Conservation (phyloP, 2,329 filamentous ascomycete species). For the Aspergillus nomiae region DNA sequence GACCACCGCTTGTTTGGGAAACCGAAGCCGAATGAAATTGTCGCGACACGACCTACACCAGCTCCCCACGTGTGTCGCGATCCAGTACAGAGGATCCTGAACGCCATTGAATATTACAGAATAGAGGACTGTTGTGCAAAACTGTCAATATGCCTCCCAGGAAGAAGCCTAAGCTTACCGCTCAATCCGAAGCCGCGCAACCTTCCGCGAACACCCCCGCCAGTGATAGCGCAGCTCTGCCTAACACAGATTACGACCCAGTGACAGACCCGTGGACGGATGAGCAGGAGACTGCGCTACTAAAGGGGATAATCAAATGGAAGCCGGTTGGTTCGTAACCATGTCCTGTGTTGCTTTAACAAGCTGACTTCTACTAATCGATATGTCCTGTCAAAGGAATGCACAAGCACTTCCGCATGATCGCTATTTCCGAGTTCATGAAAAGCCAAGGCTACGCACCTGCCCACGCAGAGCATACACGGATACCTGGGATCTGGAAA, state of each 20-base stretch:
- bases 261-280: constrained; percentile 85
- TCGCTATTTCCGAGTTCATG: constrained; percentile 78
- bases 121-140: neutral
- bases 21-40: constrained; percentile 9
- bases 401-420: constrained; percentile 92
- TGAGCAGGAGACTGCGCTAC: constrained; percentile 88
- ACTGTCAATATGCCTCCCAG: constrained; percentile 46
- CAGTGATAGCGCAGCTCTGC: constrained; percentile 33
- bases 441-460: constrained; percentile 77
- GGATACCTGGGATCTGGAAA: constrained; percentile 87
- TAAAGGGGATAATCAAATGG: constrained; percentile 90
- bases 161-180: constrained; percentile 62
- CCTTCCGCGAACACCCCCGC: constrained; percentile 31
- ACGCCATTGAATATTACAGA: neutral
- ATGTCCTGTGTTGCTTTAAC: neutral
- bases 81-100: neutral
- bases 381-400: constrained; percentile 56
- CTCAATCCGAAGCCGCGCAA: constrained; percentile 30
- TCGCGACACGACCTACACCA: neutral
- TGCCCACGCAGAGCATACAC: constrained; percentile 70
- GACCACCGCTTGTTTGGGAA: constrained; percentile 34
- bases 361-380: constrained; percentile 4
- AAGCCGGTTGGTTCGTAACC: constrained; percentile 79
- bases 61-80: neutral
- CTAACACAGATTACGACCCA: constrained; percentile 48